Evolutionary conservation across 768 basidiomycete species (phyloP).

Genomic region (Macrolepiota dolichaula): DNA sequence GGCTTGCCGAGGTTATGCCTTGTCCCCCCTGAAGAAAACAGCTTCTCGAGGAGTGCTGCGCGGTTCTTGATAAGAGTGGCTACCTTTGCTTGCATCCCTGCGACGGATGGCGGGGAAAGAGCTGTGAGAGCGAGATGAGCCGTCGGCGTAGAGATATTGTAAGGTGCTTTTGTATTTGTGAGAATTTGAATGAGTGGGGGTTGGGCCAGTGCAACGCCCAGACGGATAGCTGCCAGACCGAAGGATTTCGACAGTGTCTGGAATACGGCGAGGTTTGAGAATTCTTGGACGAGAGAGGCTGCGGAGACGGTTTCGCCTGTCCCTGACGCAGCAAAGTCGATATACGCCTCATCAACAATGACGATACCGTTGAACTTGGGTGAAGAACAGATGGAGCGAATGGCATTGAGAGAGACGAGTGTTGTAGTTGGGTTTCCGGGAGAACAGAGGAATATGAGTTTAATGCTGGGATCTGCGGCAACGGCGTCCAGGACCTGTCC

Average conservation of each 20-base stretch:
- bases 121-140: slow-evolving; percentile 80
- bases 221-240: slow-evolving; percentile 89
- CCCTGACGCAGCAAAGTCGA: slow-evolving; percentile 74
- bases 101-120: slow-evolving; percentile 61
- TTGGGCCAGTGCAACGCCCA: slow-evolving; percentile 88
- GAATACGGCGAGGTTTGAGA: slow-evolving; percentile 88
- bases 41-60: slow-evolving; percentile 41
- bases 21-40: slow-evolving; percentile 29
- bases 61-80: slow-evolving; percentile 58
- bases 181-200: slow-evolving; percentile 89
- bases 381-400: slow-evolving; percentile 73
- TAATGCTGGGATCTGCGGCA: slow-evolving; percentile 71
- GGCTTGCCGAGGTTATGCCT: slow-evolving; percentile 57
- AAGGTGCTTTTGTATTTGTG: slow-evolving; percentile 95
- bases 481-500: slow-evolving; percentile 68
- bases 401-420: slow-evolving; percentile 64
- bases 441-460: slow-evolving; percentile 92
- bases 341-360: slow-evolving; percentile 95
- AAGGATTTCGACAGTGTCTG: slow-evolving; percentile 97
- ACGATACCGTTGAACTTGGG: slow-evolving; percentile 86
- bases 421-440: slow-evolving; percentile 98
- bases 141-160: slow-evolving; percentile 91
- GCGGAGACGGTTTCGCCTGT: slow-evolving; percentile 49
- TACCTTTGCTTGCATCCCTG: slow-evolving; percentile 64
- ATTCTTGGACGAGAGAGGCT: slow-evolving; percentile 68